A percentile compares a stretch with the other conserved stretches of the same genome.
phyloP scores from a whole-genome alignment of 129 eudicot species.

The Ambrosia trifida region DNA sequence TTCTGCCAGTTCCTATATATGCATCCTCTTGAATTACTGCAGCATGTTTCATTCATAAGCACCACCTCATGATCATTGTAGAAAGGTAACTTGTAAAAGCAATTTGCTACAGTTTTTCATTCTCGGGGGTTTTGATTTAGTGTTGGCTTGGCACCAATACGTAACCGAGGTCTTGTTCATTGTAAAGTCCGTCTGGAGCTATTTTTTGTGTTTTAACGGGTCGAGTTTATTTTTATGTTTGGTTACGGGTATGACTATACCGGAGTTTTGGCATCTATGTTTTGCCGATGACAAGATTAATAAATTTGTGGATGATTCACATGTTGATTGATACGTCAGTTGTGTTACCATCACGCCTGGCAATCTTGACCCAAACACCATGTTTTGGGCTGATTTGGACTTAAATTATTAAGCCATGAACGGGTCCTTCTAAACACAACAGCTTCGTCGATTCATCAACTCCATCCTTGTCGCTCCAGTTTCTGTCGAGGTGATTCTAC shows the following conservation, averaged over 20 bases:
- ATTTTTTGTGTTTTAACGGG: neutral
- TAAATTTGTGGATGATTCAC: conserved; percentile 11
- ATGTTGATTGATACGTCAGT: neutral
- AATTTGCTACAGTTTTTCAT: conserved; percentile 12
- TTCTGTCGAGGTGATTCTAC: too few relatives aligned
- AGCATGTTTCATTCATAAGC: conserved; percentile 18
- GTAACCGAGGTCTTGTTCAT: conserved; percentile 3
- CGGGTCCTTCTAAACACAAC: too few relatives aligned
- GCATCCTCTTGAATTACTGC: conserved; percentile 33
- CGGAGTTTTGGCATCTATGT: conserved; percentile 29
- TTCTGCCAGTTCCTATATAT: conserved; percentile 84
- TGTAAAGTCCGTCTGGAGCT: conserved; percentile 23
- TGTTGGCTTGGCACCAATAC: conserved; percentile 1
- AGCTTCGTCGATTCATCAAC: too few relatives aligned
- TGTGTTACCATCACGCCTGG: too few relatives aligned
- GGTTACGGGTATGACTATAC: conserved; percentile 17
- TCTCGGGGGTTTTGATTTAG: conserved; percentile 20
- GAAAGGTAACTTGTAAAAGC: conserved; percentile 33
- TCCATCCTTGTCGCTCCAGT: too few relatives aligned
- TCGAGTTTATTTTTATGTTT: neutral
- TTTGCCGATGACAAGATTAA: conserved; percentile 25
- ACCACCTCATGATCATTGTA: conserved; percentile 26
- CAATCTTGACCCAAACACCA: too few relatives aligned
- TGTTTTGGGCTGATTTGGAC: too few relatives aligned
- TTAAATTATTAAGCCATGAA: too few relatives aligned